These are phyloP conservation scores for Cucumis hystrix DNA, from an alignment of 306 rosid genomes.

Conservation along the genomic window DNA sequence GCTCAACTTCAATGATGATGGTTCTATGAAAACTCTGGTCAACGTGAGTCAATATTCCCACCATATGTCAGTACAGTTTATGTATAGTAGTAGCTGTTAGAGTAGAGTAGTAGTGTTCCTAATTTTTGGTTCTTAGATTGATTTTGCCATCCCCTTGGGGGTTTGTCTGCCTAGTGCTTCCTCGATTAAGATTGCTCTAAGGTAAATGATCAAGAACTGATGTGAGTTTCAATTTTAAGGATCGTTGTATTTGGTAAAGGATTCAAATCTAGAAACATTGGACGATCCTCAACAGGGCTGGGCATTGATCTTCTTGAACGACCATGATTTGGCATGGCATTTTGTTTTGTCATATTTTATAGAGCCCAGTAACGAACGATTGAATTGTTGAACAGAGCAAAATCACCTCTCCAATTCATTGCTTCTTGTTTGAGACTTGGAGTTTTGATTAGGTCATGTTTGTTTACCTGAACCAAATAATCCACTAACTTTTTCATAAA, in stretches of 20 bases:
- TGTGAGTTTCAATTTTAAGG: background rate
- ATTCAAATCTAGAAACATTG: background rate
- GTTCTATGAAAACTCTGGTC: background rate
- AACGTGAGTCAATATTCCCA: background rate
- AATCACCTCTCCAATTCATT: background rate
- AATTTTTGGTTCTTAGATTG: background rate
- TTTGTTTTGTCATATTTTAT: background rate
- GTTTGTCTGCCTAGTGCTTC: background rate
- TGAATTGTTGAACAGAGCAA: background rate
- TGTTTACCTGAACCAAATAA: too few relatives aligned
- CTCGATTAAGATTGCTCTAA: background rate
- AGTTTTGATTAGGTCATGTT: too few relatives aligned
- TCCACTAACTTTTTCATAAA: too few relatives aligned
- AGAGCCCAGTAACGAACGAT: background rate
- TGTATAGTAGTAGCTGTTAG: background rate
- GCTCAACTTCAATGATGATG: slow-evolving; percentile 23
- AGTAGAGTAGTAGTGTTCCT: background rate
- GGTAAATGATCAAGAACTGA: background rate
- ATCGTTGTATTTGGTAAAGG: background rate
- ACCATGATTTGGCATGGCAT: background rate
- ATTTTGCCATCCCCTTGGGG: background rate
- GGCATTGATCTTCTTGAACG: background rate
- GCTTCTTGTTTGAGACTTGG: background rate
- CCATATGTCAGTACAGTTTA: background rate
- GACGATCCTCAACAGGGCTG: background rate